Conservation (phyloP, 352 stramenopile species). For the Phytophthora cryptogea region DNA sequence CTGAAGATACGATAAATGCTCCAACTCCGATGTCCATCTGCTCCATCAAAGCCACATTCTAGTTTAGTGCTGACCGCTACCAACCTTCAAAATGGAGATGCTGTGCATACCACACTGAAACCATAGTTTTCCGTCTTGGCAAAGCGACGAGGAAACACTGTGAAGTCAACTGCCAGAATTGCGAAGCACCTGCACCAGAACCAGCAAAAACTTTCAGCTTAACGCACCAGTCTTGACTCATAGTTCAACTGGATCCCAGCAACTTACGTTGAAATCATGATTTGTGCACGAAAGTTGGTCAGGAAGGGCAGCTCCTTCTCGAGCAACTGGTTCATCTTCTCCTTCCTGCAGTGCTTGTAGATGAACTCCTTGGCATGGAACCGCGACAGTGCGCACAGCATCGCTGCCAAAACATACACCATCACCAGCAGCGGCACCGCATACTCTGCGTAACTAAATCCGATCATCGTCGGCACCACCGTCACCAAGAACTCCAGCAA, state of each 20-base stretch:
- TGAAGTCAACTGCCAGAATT: slow-evolving; percentile 99
- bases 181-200: slow-evolving; percentile 63
- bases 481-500: slow-evolving; percentile 73
- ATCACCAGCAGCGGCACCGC: slow-evolving; percentile 56
- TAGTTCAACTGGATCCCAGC: neutral
- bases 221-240: neutral
- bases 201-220: neutral
- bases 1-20: slow-evolving; percentile 93
- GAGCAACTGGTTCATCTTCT: slow-evolving; percentile 80
- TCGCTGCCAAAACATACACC: slow-evolving; percentile 56
- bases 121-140: slow-evolving; percentile 96
- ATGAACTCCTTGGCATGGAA: slow-evolving; percentile 75
- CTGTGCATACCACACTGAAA: slow-evolving; percentile 90
- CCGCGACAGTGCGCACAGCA: slow-evolving; percentile 67
- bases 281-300: slow-evolving; percentile 78
- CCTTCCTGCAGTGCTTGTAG: slow-evolving; percentile 79
- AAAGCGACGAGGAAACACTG: slow-evolving; percentile 94
- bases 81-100: neutral
- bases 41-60: neutral
- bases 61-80: neutral
- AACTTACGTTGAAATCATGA: slow-evolving; percentile 83
- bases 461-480: slow-evolving; percentile 71
- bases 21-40: slow-evolving; percentile 98
- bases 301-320: slow-evolving; percentile 78
- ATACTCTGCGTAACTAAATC: slow-evolving; percentile 69